A percentile compares a stretch with the other conserved stretches of the same genome.
Evolutionary conservation across 306 rosid species (phyloP).

Genomic region (Heteromeles arbutifolia): DNA sequence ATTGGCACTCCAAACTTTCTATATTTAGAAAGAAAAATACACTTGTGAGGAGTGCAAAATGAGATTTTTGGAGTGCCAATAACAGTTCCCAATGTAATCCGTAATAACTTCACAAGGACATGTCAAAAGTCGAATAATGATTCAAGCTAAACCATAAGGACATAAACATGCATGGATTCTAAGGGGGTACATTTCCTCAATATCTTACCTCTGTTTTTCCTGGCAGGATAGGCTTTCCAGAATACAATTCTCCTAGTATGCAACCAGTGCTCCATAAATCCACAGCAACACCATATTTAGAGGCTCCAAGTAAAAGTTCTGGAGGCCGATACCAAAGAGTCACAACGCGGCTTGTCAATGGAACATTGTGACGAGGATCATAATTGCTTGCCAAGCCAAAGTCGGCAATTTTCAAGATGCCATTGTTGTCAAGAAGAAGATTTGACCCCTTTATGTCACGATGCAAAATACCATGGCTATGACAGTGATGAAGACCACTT

Average conservation of each 20-base stretch:
- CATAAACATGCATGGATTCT: constrained; percentile 1
- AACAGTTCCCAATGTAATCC: background rate
- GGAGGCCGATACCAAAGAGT: constrained; percentile 99
- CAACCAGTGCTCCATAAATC: constrained; percentile 97
- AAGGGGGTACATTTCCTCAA: background rate
- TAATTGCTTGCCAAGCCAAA: constrained; percentile 81
- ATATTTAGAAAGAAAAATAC: too few species aligned
- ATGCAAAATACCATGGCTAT: constrained; percentile 78
- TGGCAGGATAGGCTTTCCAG: constrained; percentile 85
- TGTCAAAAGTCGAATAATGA: background rate
- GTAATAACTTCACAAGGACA: background rate
- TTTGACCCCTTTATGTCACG: constrained; percentile 99
- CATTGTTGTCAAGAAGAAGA: constrained; percentile 75
- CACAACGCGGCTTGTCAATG: constrained; percentile 85
- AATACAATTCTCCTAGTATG: constrained; percentile 81
- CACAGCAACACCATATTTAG: constrained; percentile 83
- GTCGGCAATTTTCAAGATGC: constrained; percentile 88
- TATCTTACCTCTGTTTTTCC: constrained; percentile 88
- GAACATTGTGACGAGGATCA: constrained; percentile 58
- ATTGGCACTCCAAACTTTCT: too few species aligned
- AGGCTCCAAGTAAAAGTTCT: constrained; percentile 88
- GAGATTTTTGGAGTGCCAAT: too few species aligned
- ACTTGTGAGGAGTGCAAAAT: too few species aligned
- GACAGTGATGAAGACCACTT: constrained; percentile 84
- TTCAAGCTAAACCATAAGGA: background rate